Evolutionary conservation across 139 green algal genomes (phyloP).

Genomic region (Chlamydomonas schloesseri): DNA sequence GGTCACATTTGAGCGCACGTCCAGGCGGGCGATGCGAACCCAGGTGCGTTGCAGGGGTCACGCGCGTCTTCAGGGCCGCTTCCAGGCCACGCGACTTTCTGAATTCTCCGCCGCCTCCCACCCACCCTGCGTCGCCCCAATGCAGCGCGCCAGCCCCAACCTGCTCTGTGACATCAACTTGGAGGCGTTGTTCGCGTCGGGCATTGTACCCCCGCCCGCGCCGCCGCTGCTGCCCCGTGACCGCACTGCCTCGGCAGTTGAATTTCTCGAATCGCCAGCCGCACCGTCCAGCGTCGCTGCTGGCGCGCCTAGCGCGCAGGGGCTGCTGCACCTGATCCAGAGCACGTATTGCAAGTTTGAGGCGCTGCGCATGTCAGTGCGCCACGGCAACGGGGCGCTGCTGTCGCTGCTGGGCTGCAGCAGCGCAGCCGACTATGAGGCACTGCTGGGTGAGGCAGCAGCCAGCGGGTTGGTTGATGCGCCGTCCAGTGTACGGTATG

Average conservation of each 20-base stretch:
- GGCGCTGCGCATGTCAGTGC: neutral
- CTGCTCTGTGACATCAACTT: slow-evolving; percentile 21
- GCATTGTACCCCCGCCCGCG: neutral
- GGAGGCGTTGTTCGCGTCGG: slow-evolving; percentile 18
- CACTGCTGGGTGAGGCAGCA: neutral
- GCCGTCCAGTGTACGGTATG: too few species aligned
- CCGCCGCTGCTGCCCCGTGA: neutral
- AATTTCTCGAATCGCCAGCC: neutral
- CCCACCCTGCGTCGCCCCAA: too few species aligned
- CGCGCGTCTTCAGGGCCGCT: too few species aligned
- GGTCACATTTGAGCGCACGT: neutral
- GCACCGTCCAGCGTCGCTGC: too few species aligned
- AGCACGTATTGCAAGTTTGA: neutral
- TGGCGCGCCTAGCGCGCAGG: too few species aligned
- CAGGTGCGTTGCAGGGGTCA: too few species aligned
- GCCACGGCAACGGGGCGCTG: slow-evolving; percentile 1
- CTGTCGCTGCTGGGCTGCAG: slow-evolving; percentile 10
- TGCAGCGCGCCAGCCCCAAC: slow-evolving; percentile 2
- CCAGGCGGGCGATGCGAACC: neutral
- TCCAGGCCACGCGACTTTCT: too few species aligned
- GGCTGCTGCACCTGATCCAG: neutral
- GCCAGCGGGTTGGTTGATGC: too few species aligned
- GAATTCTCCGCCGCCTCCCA: too few species aligned
- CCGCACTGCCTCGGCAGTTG: neutral
- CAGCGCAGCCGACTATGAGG: neutral